Evolutionary conservation across 2,329 filamentous ascomycete species (phyloP), one percentile per base, ranked within the genome.

Genomic region (Epichloe glyceriae): DNA sequence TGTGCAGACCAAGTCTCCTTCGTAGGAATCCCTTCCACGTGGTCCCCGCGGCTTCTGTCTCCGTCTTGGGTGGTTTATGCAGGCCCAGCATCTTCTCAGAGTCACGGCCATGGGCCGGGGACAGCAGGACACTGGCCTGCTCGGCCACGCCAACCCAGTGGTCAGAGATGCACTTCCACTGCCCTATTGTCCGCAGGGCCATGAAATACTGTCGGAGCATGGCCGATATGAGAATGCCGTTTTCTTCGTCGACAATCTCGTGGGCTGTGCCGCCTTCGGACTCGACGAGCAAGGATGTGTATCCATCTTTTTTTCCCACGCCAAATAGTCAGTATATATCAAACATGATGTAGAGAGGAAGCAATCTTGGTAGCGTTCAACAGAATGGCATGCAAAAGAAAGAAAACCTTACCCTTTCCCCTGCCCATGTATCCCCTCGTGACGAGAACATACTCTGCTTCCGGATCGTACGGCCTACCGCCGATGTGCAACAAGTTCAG

Each of bases 131-230:
- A 4, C 81, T 74, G 44, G 88, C 70, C 20, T 74, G 74, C 26
- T 78, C 71, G 35, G 86, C 81, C 2, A 93, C 80, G 11, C 67
- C 64, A 22, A 70, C 68, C 83, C 87, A 94, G 62, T 88, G 82
- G 1, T 75, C 71, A 14, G 83, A 78, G 71, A 86, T 86, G 52
- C 81, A 75, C 53, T 79, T 81, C 89, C 89, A 95, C 59, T 80
- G 80, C 17, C 88, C 86, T 26, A 95, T 70, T 1, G 90, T 84
- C 51, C 87, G 86, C 42, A 95, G 73, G 6, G 83, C 86, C 76
- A 95, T 85, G 67, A 95, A 95, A 67, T 95, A 95, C 63, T 95
- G 89, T 12, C 89, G 80, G 19, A 96, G 74, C 64, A 96, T 83
- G 61, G 86, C 87, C 46, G 85, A 89, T 59, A 95, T 87, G 51